Conservation (phyloP, 257 asterid species). For the Misopates orontium region DNA sequence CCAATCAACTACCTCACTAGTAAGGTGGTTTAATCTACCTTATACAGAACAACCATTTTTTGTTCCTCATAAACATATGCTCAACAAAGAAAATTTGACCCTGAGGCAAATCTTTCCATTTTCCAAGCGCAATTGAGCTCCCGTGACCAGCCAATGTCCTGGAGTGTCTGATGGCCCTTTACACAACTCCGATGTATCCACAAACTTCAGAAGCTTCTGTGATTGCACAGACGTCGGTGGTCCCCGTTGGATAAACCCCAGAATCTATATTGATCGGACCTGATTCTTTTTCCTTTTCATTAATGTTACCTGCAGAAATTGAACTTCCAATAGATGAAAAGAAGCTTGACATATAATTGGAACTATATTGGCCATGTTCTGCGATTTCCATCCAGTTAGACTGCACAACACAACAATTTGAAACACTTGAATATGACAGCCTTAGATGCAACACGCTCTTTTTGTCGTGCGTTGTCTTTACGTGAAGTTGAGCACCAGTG, state of each 20-base stretch:
- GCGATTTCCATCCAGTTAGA: constrained; percentile 71
- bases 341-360: constrained; percentile 44
- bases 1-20: no score
- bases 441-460: constrained; percentile 60
- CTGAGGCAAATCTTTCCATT: constrained; percentile 70
- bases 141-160: constrained; percentile 91
- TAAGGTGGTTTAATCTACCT: no score
- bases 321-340: constrained; percentile 66
- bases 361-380: constrained; percentile 19
- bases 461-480: constrained; percentile 38
- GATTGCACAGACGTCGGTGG: constrained; percentile 59
- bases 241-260: constrained; percentile 67
- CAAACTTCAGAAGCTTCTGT: constrained; percentile 63
- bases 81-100: constrained; percentile 77
- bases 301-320: constrained; percentile 23
- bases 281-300: constrained; percentile 46
- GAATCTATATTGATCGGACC: constrained; percentile 55
- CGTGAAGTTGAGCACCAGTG: constrained; percentile 84
- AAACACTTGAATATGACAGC: constrained; percentile 47
- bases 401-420: constrained; percentile 47
- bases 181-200: constrained; percentile 65
- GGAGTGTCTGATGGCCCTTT: constrained; percentile 85
- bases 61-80: no score
- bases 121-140: constrained; percentile 78
- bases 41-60: no score